Base-by-base conservation (phyloP, 495 filamentous ascomycete species). In the Aspergillus sclerotioniger region DNA sequence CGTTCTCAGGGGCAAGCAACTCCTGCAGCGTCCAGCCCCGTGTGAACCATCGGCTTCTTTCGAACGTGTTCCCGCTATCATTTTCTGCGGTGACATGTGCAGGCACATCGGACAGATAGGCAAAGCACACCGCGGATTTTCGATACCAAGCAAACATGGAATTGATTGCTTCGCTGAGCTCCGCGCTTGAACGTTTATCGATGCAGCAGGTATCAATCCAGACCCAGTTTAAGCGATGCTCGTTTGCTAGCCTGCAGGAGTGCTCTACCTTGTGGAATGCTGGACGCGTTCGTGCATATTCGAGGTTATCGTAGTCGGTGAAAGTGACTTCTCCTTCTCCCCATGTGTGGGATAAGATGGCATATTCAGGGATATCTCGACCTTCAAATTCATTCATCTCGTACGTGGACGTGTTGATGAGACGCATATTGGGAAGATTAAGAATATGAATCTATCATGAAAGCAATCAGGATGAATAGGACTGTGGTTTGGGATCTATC, bases 81-180 rank as follows among this genome's bases (percentile, higher is more conserved):
- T 53, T 50, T 16, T 17, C 4, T 5, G 19, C 29, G 39, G 12
- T 13, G 39, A 69, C 63, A 49, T 75, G 71, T 15, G 55, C 59
- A 21, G 25, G 25, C 39, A 69, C 63, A 49, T 75, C 72, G 15
- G 55, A 58, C 28, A 75, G 64, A 54, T 70, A 72, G 16, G 61
- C 69, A 19, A 71, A 77, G 59, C 73, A 76, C 4, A 65, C 13
- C 0, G 2, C 16, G 6, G 73, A 52, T 1, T 67, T 46, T 39
- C 59, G 45, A 50, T 78, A 78, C 70, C 68, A 76, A 12, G 48
- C 53, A 33, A 66, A 76, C 73, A 76, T 77, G 31, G 71, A 73
- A 53, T 74, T 77, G 64, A 78, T 77, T 0, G 71, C 62, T 48
- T 71, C 67, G 9, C 48, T 46, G 0, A 73, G 53, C 17, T 77